Base-by-base conservation (phyloP, 768 basidiomycete species). In the button mushroom (Agaricus bisporus) region DNA sequence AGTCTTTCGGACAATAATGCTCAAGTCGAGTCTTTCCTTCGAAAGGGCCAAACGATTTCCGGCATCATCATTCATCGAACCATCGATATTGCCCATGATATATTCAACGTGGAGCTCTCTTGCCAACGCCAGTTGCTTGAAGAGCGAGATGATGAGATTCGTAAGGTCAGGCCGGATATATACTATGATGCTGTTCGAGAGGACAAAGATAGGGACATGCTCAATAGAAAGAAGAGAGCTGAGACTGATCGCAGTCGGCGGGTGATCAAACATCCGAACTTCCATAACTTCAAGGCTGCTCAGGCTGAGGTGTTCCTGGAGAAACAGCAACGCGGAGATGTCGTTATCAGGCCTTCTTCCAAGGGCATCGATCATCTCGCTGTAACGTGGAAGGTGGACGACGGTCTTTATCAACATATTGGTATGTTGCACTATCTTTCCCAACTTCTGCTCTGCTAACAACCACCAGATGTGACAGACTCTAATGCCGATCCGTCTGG, bases 381-480 rank as follows among this genome's bases (percentile, higher is more conserved):
- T 41, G 88, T 99, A 9, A 99, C 97, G 0, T 99, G 97, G 97
- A 99, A 98, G 71, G 94, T 99, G 2, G 95, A 95, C 58, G 88
- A 97, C 54, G 90, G 86, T 56, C 73, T 99, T 25, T 98, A 90
- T 68, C 97, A 98, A 64, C 97, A 99, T 64, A 89, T 99, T 54
- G 94, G 94, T 93, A 63, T 48, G 86, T 63, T 32, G 1, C 38
- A 25, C 41, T 51, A 11, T 42, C n/a, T 58, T 28, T 41, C 29
- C 7, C 1, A 41, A 15, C 1, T 38, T 52, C 17, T 36, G 43
- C 18, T 17, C 59, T 56, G 25, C 57, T 18, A 45, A 25, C 17
- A 44, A 48, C n/a, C 0, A 42, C 26, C 59, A 92, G 90, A 92
- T 68, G 90, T 92, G 8, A 84, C 85, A 7, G 91, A 93, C 61